These are phyloP conservation scores for Penicillium sp. DNA, from an alignment of 2,329 filamentous ascomycete species.

Conservation along the genomic window DNA sequence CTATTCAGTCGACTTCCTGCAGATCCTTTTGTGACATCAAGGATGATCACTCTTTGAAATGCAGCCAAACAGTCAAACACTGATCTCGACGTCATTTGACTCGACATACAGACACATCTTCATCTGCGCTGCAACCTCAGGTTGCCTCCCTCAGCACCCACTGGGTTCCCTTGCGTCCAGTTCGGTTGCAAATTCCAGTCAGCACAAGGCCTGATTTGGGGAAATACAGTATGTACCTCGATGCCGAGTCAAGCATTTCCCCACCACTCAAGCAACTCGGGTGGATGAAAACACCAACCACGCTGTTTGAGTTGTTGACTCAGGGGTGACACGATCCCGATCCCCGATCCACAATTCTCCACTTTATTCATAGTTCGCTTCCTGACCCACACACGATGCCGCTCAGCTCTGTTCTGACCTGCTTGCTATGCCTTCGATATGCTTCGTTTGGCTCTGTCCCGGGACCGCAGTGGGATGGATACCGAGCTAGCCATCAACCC, in stretches of 20 bases:
- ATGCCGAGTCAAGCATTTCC: neutral
- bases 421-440: neutral
- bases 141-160: neutral
- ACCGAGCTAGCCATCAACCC: neutral
- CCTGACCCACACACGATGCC: neutral
- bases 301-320: slow-evolving; percentile 2
- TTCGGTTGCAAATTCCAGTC: neutral
- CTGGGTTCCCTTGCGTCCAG: slow-evolving; percentile 10
- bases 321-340: slow-evolving; percentile 8
- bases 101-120: too few relatives aligned
- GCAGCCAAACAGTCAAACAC: too few relatives aligned
- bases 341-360: slow-evolving; percentile 10
- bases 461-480: neutral
- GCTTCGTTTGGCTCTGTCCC: neutral
- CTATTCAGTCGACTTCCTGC: too few relatives aligned
- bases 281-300: slow-evolving; percentile 1
- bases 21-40: too few relatives aligned
- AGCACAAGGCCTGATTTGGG: neutral
- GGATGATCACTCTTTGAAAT: too few relatives aligned
- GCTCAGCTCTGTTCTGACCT: neutral
- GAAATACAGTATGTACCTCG: too few relatives aligned
- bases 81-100: too few relatives aligned
- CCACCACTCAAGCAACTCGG: neutral
- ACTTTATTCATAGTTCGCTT: slow-evolving; percentile 13
- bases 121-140: slow-evolving; percentile 1